Percentiles rank a stretch among this genome's conserved stretches.
These are phyloP conservation scores for Evernia prunastri DNA, from an alignment of 495 filamentous ascomycete genomes.

Conservation along the genomic window DNA sequence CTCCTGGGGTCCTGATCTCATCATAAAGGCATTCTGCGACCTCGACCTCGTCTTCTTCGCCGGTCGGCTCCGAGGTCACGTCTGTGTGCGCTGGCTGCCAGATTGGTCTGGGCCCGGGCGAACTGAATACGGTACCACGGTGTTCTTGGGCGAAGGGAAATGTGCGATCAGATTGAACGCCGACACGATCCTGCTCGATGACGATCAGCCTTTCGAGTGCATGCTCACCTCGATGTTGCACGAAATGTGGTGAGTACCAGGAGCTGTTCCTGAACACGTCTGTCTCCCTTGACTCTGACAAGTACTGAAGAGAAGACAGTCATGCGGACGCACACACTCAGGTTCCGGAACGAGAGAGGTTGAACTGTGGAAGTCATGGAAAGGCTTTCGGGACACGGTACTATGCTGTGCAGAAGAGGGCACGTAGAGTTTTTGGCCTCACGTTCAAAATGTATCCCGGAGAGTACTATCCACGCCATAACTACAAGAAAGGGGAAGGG, in stretches of 20 bases:
- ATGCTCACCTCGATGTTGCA: background rate
- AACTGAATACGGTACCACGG: background rate
- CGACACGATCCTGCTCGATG: background rate
- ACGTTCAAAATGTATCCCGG: background rate
- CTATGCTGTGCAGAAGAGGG: background rate
- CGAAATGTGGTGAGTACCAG: background rate
- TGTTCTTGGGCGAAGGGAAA: background rate
- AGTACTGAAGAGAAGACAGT: too few species aligned
- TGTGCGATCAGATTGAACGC: background rate
- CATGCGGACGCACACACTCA: background rate
- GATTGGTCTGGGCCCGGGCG: background rate
- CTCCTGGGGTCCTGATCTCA: background rate
- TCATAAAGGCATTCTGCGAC: conserved; percentile 1
- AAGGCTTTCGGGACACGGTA: background rate
- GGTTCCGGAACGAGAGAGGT: too few species aligned
- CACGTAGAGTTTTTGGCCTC: background rate
- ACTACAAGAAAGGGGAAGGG: background rate
- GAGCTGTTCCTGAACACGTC: too few species aligned
- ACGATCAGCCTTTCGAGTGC: background rate
- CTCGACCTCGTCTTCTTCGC: background rate
- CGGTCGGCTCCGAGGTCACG: background rate
- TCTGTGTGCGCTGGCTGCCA: background rate
- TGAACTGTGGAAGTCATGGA: background rate
- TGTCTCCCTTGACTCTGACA: too few species aligned
- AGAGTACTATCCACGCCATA: background rate